These are phyloP conservation scores for Malus sieversii DNA, from an alignment of 306 rosid genomes.

Conservation along the genomic window DNA sequence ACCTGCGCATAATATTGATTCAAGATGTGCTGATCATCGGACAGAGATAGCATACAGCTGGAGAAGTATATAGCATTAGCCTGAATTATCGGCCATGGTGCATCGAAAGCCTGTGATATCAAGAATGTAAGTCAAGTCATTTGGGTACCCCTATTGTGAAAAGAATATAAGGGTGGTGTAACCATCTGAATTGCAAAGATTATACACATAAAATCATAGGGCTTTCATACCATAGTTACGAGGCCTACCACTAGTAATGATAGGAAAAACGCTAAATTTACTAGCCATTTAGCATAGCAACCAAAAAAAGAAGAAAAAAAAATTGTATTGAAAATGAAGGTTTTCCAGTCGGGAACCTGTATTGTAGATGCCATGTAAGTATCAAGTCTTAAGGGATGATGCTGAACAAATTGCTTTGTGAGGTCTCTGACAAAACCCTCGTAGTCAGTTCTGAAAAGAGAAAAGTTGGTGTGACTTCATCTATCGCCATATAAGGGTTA, in stretches of 20 bases:
- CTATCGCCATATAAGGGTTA: neutral
- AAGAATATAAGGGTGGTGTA: neutral
- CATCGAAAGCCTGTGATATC: constrained; percentile 85
- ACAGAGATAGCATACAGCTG: constrained; percentile 68
- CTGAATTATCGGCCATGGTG: constrained; percentile 91
- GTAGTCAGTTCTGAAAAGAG: constrained; percentile 63
- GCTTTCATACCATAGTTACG: neutral
- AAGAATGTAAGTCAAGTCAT: neutral
- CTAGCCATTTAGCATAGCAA: neutral
- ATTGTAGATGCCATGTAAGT: constrained; percentile 70
- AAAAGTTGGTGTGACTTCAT: neutral
- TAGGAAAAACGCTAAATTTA: neutral
- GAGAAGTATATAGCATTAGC: constrained; percentile 92
- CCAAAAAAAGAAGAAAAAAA: neutral
- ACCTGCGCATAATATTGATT: constrained; percentile 74
- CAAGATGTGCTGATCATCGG: constrained; percentile 69
- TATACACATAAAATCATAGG: neutral
- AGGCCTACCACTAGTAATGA: neutral
- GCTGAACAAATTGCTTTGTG: constrained; percentile 62
- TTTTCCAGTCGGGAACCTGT: constrained; percentile 43
- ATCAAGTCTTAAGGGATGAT: constrained; percentile 76
- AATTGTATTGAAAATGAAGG: neutral
- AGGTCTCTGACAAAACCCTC: constrained; percentile 74
- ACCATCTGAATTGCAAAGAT: neutral
- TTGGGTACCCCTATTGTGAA: too few relatives aligned